Base-by-base conservation (phyloP, 2,329 filamentous ascomycete genomes). In the Ophiostoma tasmaniense region DNA sequence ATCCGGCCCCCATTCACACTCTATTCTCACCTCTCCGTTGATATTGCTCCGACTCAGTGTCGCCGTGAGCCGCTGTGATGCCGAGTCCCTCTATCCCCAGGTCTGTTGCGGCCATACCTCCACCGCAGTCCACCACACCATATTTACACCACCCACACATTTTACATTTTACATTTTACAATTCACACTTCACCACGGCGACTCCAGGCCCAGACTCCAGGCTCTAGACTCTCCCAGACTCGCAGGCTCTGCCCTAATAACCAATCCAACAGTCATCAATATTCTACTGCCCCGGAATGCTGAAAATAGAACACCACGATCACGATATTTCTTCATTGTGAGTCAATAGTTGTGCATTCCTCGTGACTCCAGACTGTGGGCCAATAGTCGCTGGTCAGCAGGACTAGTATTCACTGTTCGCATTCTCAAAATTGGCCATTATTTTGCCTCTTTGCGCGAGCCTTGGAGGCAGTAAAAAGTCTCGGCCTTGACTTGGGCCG, bases 211-310 rank as follows among this genome's bases (percentile, higher is more conserved):
- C 39, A 45, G 39, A 8, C 45, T 50, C 45, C n/a, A 20, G n/a
- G 45, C 45, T 50, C 45, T 22, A 50, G 45, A 50, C 45, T 50
- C 42, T 50, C 8, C 45, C 8, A 22, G 45, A 52, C 45, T 52
- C 50, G n/a, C 50, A 55, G 50, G 25, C 50, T 55, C 50, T 52
- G 50, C 50, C 22, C 50, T 55, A 45, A 45, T 7, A 45, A 45
- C 42, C 42, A 45, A 45, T 25, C 50, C 22, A 22, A 11, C 50
- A 55, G 52, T 30, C 52, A 59, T 59, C 52, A 59, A 59, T 59
- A 59, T 59, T 59, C 25, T 59, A 59, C 52, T 59, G 52, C 52
- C 50, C 52, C 52, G 52, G 52, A 59, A 59, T 59, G 52, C 52
- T 30, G 52, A 30, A 30, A 59, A 30, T 59, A 59, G 52, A 30